These are phyloP conservation scores for Diaporthe capsici DNA, from an alignment of 2,329 filamentous ascomycete genomes.

Conservation along the genomic window DNA sequence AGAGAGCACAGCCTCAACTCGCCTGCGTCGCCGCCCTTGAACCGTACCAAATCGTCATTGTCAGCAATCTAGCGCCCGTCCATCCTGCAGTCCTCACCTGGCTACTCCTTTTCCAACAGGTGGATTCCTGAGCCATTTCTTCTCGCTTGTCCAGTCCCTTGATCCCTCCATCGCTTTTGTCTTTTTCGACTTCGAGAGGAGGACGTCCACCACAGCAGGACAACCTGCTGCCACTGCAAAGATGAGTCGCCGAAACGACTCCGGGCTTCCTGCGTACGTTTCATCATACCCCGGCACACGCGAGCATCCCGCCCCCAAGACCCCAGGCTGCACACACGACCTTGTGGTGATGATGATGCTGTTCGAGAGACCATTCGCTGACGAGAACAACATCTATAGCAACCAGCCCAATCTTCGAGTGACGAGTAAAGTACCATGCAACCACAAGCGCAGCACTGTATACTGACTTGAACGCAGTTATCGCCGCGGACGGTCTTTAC, in stretches of 20 bases:
- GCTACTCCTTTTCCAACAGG: slow-evolving; percentile 22
- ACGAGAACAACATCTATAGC: slow-evolving; percentile 36
- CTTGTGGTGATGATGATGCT: slow-evolving; percentile 28
- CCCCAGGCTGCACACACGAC: slow-evolving; percentile 27
- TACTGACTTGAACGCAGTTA: slow-evolving; percentile 76
- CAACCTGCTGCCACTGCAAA: slow-evolving; percentile 53
- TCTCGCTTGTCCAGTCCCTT: slow-evolving; percentile 7
- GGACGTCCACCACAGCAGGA: slow-evolving; percentile 42
- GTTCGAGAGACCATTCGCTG: slow-evolving; percentile 28
- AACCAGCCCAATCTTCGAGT: slow-evolving; percentile 91
- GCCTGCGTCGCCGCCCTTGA: slow-evolving; percentile 38
- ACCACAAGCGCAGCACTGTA: slow-evolving; percentile 43
- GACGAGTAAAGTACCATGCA: slow-evolving; percentile 78
- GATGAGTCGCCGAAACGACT: slow-evolving; percentile 67
- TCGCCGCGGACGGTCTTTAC: slow-evolving; percentile 97
- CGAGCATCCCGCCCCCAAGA: slow-evolving; percentile 5
- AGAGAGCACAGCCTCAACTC: slow-evolving; percentile 42
- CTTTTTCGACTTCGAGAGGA: slow-evolving; percentile 38
- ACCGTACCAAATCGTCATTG: slow-evolving; percentile 38
- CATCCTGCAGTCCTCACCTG: slow-evolving; percentile 31
- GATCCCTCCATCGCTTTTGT: slow-evolving; percentile 23
- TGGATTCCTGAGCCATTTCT: slow-evolving; percentile 26
- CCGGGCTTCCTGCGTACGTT: slow-evolving; percentile 75
- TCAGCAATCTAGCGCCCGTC: slow-evolving; percentile 33
- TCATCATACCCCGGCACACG: slow-evolving; percentile 37